Conservation (phyloP, 306 rosid species). For the Trifolium repens region DNA sequence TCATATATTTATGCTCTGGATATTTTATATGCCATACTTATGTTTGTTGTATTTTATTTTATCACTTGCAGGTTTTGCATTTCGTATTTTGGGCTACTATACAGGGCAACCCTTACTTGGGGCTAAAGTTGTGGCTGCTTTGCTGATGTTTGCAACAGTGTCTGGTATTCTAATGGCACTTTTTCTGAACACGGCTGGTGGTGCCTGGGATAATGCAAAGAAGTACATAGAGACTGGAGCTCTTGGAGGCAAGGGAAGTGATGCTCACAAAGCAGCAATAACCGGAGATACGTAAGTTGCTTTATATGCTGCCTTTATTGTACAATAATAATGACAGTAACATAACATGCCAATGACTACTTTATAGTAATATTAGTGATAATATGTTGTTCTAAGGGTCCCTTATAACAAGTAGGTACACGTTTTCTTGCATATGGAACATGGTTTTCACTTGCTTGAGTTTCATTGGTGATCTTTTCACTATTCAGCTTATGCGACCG, state of each 20-base stretch:
- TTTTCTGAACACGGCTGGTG: slow-evolving; percentile 95
- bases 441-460: slow-evolving; percentile 2
- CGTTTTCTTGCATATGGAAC: slow-evolving; percentile 21
- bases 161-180: slow-evolving; percentile 98
- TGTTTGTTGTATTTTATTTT: slow-evolving; percentile 31
- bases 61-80: slow-evolving; percentile 73
- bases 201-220: slow-evolving; percentile 99
- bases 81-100: slow-evolving; percentile 89
- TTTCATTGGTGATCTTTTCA: neutral
- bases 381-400: neutral
- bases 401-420: slow-evolving; percentile 1
- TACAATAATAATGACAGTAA: slow-evolving; percentile 3
- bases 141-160: slow-evolving; percentile 96
- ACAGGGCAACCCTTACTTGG: slow-evolving; percentile 94
- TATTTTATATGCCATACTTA: slow-evolving; percentile 34
- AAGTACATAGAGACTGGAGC: slow-evolving; percentile 97
- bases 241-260: slow-evolving; percentile 99
- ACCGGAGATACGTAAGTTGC: slow-evolving; percentile 95
- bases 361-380: neutral
- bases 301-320: slow-evolving; percentile 12
- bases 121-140: slow-evolving; percentile 92
- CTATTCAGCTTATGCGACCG: neutral
- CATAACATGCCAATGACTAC: slow-evolving; percentile 3
- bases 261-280: slow-evolving; percentile 91
- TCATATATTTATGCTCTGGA: slow-evolving; percentile 8